These are phyloP conservation scores for Aspergillus pseudotamarii DNA, from an alignment of 2,329 filamentous ascomycete genomes.

Conservation along the genomic window DNA sequence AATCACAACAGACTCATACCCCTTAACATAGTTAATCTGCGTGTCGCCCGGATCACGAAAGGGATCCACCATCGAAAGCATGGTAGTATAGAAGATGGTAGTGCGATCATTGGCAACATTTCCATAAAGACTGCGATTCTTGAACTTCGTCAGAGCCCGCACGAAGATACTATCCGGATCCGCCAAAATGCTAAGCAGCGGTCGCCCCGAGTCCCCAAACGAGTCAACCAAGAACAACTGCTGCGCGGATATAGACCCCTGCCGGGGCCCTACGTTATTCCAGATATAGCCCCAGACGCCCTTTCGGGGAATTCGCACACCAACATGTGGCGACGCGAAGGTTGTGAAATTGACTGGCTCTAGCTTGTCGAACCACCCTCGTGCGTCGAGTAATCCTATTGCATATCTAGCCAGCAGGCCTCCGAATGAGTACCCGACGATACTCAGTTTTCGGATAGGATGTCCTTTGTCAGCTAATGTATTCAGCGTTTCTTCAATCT, in stretches of 20 bases:
- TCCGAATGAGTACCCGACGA: slow-evolving; percentile 88
- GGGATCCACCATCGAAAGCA: slow-evolving; percentile 75
- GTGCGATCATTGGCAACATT: slow-evolving; percentile 87
- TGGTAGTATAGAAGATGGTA: slow-evolving; percentile 81
- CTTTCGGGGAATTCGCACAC: slow-evolving; percentile 70
- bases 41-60: slow-evolving; percentile 69
- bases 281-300: slow-evolving; percentile 69
- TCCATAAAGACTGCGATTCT: slow-evolving; percentile 75
- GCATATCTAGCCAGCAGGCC: slow-evolving; percentile 86
- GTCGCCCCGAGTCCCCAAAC: slow-evolving; percentile 80
- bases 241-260: slow-evolving; percentile 77
- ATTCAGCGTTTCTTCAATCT: slow-evolving; percentile 63
- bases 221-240: slow-evolving; percentile 86
- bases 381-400: slow-evolving; percentile 78
- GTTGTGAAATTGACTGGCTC: slow-evolving; percentile 92
- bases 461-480: slow-evolving; percentile 63
- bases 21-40: slow-evolving; percentile 72
- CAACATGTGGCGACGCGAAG: slow-evolving; percentile 82
- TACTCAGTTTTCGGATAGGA: slow-evolving; percentile 77
- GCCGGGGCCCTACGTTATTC: slow-evolving; percentile 83
- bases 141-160: slow-evolving; percentile 73
- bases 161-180: slow-evolving; percentile 87
- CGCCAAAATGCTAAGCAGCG: slow-evolving; percentile 77
- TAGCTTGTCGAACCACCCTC: slow-evolving; percentile 76
- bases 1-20: slow-evolving; percentile 74